A percentile compares a stretch with the other conserved stretches of the same genome.
These are phyloP conservation scores for Penicillium cosmopolitanum DNA, from an alignment of 495 filamentous ascomycete genomes.

Conservation along the genomic window DNA sequence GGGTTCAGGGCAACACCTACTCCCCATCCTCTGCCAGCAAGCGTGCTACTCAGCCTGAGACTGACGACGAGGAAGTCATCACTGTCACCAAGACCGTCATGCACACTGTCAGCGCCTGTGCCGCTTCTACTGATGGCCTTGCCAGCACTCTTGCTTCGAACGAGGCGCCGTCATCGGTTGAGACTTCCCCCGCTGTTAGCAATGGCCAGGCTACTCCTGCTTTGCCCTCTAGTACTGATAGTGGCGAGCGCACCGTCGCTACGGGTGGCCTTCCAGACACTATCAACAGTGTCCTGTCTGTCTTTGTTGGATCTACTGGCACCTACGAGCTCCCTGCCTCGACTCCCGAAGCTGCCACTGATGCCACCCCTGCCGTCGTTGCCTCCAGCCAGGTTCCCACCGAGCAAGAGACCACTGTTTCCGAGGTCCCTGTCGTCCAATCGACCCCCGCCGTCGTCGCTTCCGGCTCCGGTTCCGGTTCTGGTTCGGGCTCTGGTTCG, in stretches of 20 bases:
- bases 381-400: slow-evolving; percentile 9
- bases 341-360: slow-evolving; percentile 5
- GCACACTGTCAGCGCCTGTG: slow-evolving; percentile 24
- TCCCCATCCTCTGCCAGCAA: slow-evolving; percentile 38
- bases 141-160: slow-evolving; percentile 14
- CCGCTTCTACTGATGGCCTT: slow-evolving; percentile 11
- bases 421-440: background rate
- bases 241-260: slow-evolving; percentile 6
- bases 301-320: slow-evolving; percentile 12
- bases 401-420: background rate
- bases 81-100: slow-evolving; percentile 34
- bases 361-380: slow-evolving; percentile 9
- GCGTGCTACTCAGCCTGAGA: slow-evolving; percentile 24
- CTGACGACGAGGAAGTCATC: slow-evolving; percentile 24
- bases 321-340: slow-evolving; percentile 10
- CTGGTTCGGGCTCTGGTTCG: slow-evolving; percentile 7
- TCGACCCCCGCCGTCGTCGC: background rate
- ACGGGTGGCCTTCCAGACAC: slow-evolving; percentile 16
- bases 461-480: slow-evolving; percentile 11
- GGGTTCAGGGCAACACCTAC: slow-evolving; percentile 76
- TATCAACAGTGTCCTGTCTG: slow-evolving; percentile 21
- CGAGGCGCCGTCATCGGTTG: slow-evolving; percentile 12
- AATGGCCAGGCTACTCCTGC: slow-evolving; percentile 8
- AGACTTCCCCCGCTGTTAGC: background rate
- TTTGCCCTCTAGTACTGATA: slow-evolving; percentile 12